Base-by-base conservation (phyloP, 305 asterid genomes). In the Fraxinus greggii region DNA sequence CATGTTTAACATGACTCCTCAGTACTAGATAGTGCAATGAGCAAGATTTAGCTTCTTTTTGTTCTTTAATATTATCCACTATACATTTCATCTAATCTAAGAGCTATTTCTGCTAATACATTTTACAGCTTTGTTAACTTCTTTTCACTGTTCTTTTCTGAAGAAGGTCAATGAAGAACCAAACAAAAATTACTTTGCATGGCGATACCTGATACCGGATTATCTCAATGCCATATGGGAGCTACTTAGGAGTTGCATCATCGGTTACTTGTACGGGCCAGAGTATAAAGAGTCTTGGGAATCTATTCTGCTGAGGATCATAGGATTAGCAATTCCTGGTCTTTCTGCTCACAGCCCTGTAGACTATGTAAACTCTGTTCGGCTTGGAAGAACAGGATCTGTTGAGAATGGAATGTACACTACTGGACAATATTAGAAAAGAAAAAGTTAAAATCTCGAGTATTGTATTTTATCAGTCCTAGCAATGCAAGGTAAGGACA, bases 111-210 rank as follows among this genome's bases (percentile, higher is more conserved):
- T 67, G 35, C 7, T 26, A 67, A 24, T 24, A 8, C 4, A 10
- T 69, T 69, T 69, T 69, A 26, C 38, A 13, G 38, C 75, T 28
- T 69, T 69, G 9, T 29, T 69, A 51, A 61, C 75, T 9, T 86
- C 8, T 19, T 13, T 65, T 78, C 45, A 59, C 4, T 76, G 48
- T 79, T 72, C 82, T 56, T 54, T 72, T 40, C 15, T 84, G 78
- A 84, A 96, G 98, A 86, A 86, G 17, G 95, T 96, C 1, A 87
- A 84, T 6, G 99, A 96, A 86, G 98, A 96, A 76, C 99, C 99
- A 8, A 93, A 94, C 86, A 82, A 84, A 31, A 94, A 96, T 83
- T 96, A 91, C 93, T 94, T 93, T 67, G 93, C 97, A 31, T 36
- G 87, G 48, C 81, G 86, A 13, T 92, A 87, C 83, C n/a, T 93